Percentiles rank a stretch among this genome's conserved stretches.
phyloP scores from a whole-genome alignment of 352 stramenopile genomes.

The Globisporangium acanthophoron region DNA sequence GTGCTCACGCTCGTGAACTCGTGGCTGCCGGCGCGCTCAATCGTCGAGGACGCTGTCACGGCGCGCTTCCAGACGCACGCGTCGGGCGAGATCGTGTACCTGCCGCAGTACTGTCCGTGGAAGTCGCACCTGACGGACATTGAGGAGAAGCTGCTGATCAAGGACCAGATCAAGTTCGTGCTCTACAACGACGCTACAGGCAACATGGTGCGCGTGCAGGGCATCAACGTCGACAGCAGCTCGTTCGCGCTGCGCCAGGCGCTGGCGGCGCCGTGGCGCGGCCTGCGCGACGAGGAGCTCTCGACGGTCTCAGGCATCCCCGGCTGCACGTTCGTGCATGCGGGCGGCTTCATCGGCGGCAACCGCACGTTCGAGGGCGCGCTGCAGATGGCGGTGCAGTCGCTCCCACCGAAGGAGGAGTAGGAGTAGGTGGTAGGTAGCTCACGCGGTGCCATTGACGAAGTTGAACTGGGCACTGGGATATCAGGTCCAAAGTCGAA shows the following conservation, averaged over 20 bases:
- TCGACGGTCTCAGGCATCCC: conserved; percentile 84
- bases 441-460: too few species aligned
- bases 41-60: conserved; percentile 91
- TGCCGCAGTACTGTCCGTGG: conserved; percentile 93
- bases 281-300: conserved; percentile 93
- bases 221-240: conserved; percentile 90
- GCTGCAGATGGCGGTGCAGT: conserved; percentile 90
- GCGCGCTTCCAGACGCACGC: conserved; percentile 86
- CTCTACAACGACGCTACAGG: conserved; percentile 93
- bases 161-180: conserved; percentile 95
- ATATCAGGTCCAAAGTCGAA: too few species aligned
- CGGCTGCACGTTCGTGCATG: conserved; percentile 96
- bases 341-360: conserved; percentile 98
- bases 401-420: conserved; percentile 19
- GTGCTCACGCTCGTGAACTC: conserved; percentile 90
- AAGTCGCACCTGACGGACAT: conserved; percentile 96
- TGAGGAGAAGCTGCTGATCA: conserved; percentile 88
- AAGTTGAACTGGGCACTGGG: too few species aligned
- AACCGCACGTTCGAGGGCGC: conserved; percentile 95
- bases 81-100: conserved; percentile 91
- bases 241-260: conserved; percentile 92
- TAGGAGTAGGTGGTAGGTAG: neutral
- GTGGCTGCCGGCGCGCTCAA: conserved; percentile 92
- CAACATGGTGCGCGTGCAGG: conserved; percentile 95
- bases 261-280: conserved; percentile 91